phyloP scores from a whole-genome alignment of 2,329 filamentous ascomycete species.

The Thielaviopsis euricoi region DNA sequence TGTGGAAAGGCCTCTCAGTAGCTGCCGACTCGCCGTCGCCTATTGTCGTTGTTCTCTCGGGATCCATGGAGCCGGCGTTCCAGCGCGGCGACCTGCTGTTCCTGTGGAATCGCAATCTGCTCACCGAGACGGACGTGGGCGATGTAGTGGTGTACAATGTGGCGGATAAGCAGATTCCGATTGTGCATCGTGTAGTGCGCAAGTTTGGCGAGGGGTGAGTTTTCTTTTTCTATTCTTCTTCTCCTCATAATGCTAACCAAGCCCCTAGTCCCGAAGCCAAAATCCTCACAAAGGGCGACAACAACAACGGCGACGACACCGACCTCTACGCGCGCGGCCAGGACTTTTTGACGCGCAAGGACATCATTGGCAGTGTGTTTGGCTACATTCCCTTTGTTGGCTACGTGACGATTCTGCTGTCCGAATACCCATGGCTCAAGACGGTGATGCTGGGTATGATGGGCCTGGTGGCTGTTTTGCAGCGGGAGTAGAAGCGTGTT shows the following conservation, averaged over 20 bases:
- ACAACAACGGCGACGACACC: slow-evolving; percentile 85
- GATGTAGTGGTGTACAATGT: slow-evolving; percentile 60
- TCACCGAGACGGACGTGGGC: slow-evolving; percentile 37
- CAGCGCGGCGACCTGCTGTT: slow-evolving; percentile 62
- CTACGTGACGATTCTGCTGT: slow-evolving; percentile 90
- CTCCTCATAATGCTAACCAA: no score
- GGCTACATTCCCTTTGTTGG: slow-evolving; percentile 90
- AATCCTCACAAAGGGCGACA: slow-evolving; percentile 93
- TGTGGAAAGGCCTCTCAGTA: slow-evolving; percentile 81
- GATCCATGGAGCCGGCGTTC: slow-evolving; percentile 73
- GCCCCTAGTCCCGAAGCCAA: slow-evolving; percentile 37
- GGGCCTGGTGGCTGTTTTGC: slow-evolving; percentile 83
- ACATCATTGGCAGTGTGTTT: slow-evolving; percentile 85
- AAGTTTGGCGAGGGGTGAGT: slow-evolving; percentile 45
- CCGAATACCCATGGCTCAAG: slow-evolving; percentile 94
- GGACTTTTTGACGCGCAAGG: slow-evolving; percentile 69
- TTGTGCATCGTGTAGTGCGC: slow-evolving; percentile 83
- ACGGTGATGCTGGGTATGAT: slow-evolving; percentile 87
- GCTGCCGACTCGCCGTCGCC: slow-evolving; percentile 58
- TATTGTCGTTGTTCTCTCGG: slow-evolving; percentile 70
- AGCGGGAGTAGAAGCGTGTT: slow-evolving; percentile 50
- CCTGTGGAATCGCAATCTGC: slow-evolving; percentile 55
- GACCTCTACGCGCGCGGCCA: slow-evolving; percentile 73
- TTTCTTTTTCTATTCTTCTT: neutral
- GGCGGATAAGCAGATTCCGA: slow-evolving; percentile 86